Conservation (phyloP, 805 yeast genomes). For the Komagataella mondaviorum region DNA sequence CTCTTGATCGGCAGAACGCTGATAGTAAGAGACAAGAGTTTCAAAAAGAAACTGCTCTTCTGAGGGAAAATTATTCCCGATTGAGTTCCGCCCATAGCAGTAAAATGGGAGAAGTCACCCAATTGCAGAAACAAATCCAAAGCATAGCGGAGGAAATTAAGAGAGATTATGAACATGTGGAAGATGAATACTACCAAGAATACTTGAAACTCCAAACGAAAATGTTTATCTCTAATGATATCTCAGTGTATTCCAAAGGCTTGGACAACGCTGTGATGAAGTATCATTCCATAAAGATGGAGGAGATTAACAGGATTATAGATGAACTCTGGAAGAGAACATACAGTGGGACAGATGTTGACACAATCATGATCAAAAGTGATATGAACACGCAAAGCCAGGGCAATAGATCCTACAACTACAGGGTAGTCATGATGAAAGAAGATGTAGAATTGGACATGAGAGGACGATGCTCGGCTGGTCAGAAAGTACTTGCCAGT, state of each 20-base stretch:
- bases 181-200: conserved; percentile 48
- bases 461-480: conserved; percentile 98
- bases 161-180: conserved; percentile 61
- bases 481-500: conserved; percentile 89
- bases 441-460: conserved; percentile 87
- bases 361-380: conserved; percentile 73
- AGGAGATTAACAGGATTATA: conserved; percentile 74
- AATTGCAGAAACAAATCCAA: conserved; percentile 58
- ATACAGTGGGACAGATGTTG: conserved; percentile 91
- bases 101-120: conserved; percentile 75
- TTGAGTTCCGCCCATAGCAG: conserved; percentile 58
- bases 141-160: conserved; percentile 43
- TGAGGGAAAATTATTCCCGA: conserved; percentile 35
- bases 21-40: conserved; percentile 46
- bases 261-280: conserved; percentile 89
- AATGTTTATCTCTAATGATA: conserved; percentile 64
- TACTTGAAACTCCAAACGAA: conserved; percentile 70
- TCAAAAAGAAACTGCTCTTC: conserved; percentile 37
- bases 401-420: conserved; percentile 64
- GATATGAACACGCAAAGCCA: conserved; percentile 41
- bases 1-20: conserved; percentile 43
- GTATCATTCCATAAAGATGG: conserved; percentile 84
- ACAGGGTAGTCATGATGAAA: conserved; percentile 90
- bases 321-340: conserved; percentile 93
- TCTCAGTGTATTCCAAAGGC: conserved; percentile 70